Evolutionary conservation across 495 filamentous ascomycete species (phyloP).

Genomic region (Xylaria nigripes): DNA sequence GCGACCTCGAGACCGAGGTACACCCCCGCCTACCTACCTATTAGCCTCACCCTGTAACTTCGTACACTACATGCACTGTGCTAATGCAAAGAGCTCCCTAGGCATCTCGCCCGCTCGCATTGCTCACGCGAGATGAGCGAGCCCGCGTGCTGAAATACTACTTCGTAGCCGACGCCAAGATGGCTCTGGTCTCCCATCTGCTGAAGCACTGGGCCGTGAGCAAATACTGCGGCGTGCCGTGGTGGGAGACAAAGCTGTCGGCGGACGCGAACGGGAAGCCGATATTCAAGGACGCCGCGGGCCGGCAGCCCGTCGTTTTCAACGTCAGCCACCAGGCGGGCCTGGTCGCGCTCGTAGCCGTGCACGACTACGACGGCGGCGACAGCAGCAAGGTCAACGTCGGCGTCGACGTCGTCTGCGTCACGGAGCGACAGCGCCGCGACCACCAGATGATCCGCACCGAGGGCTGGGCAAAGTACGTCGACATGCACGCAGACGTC

Average conservation of each 20-base stretch:
- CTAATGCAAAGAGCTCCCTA: conserved; percentile 17
- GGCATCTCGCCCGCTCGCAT: conserved; percentile 47
- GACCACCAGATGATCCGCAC: conserved; percentile 40
- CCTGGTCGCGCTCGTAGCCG: conserved; percentile 52
- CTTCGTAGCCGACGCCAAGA: conserved; percentile 56
- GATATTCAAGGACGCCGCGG: conserved; percentile 29
- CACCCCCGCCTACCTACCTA: not conserved
- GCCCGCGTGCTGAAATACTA: conserved; percentile 47
- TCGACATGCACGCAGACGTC: conserved; percentile 72
- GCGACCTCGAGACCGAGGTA: conserved; percentile 34
- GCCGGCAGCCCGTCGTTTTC: conserved; percentile 52
- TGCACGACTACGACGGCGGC: conserved; percentile 25
- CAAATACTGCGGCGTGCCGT: conserved; percentile 54
- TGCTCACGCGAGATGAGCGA: conserved; percentile 48
- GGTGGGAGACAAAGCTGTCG: conserved; percentile 53
- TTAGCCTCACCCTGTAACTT: not conserved
- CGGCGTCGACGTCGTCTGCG: conserved; percentile 68
- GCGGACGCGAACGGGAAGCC: conserved; percentile 59
- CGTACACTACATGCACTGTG: not conserved
- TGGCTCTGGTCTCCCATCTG: conserved; percentile 64
- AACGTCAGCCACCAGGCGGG: conserved; percentile 87
- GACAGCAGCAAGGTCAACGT: conserved; percentile 30
- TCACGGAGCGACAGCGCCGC: conserved; percentile 53
- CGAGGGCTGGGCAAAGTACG: conserved; percentile 56
- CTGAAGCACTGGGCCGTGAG: conserved; percentile 71